These are phyloP conservation scores for Cryptococcus sp. DNA, from an alignment of 1,284 basidiomycete species.

Conservation along the genomic window DNA sequence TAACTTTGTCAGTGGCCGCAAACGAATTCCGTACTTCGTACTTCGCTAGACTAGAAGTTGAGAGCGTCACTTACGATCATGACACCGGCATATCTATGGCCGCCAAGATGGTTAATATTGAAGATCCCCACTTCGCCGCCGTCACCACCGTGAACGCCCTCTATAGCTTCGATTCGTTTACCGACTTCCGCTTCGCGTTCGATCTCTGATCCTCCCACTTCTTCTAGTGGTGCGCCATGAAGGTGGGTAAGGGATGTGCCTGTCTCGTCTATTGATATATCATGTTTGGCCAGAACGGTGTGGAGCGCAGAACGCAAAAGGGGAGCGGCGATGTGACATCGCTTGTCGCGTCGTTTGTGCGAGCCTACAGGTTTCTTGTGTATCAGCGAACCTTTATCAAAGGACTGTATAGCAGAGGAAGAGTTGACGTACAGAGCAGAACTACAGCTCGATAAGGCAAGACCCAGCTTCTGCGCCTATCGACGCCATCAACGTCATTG, in stretches of 20 bases:
- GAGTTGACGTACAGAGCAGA: slow-evolving; percentile 67
- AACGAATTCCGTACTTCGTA: too few relatives aligned
- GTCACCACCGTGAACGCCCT: slow-evolving; percentile 55
- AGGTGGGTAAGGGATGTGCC: slow-evolving; percentile 59
- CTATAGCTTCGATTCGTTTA: slow-evolving; percentile 56
- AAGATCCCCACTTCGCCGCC: slow-evolving; percentile 68
- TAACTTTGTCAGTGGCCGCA: slow-evolving; percentile 2
- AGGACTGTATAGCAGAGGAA: not conserved
- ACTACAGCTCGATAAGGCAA: slow-evolving; percentile 71
- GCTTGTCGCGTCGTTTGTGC: slow-evolving; percentile 85
- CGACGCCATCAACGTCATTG: slow-evolving; percentile 42
- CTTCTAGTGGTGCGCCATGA: slow-evolving; percentile 57
- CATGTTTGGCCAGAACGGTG: slow-evolving; percentile 41
- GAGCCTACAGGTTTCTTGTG: slow-evolving; percentile 62
- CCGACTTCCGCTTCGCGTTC: slow-evolving; percentile 56
- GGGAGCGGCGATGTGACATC: slow-evolving; percentile 81
- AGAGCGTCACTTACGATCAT: slow-evolving; percentile 67
- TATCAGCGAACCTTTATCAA: slow-evolving; percentile 1
- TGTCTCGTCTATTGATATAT: slow-evolving; percentile 47
- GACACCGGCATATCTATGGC: slow-evolving; percentile 89
- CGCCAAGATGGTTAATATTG: slow-evolving; percentile 83
- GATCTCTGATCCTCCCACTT: slow-evolving; percentile 60
- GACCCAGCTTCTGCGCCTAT: slow-evolving; percentile 59
- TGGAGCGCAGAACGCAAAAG: slow-evolving; percentile 63
- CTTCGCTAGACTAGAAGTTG: not conserved